Evolutionary conservation across 495 filamentous ascomycete genomes (phyloP), one percentile per base, ranked within the genome.

Genomic region (Neurospora sp.): DNA sequence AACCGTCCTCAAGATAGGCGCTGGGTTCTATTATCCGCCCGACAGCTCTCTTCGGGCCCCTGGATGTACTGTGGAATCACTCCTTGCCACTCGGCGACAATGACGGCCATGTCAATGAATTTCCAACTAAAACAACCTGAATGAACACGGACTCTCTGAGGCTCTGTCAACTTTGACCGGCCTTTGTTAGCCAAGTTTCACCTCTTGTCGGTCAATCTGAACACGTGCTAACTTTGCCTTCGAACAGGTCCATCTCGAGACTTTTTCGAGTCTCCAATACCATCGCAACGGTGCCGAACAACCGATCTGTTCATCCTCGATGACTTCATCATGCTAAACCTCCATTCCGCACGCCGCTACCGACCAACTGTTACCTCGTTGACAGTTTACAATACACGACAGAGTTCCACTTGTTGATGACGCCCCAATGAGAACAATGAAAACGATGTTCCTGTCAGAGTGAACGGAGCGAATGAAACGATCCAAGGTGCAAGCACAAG

Each of bases 121-220:
- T 1, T 17, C 3, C 6, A 17, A 35, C 6, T 6, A 61, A 35
- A 17, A 17, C 4, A 0, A n/a, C n/a, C n/a, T n/a, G n/a, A n/a
- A 6, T 10, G 9, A 1, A 12, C 7, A 5, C 4, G 3, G 0
- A 14, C 45, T 22, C 1, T 14, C 1, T 0, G 0, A 2, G 45
- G 9, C 3, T 6, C 0, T 1, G 6, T 27, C 10, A 2, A 0
- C 20, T 4, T 45, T 3, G 8, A 8, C 0, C 8, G 42, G 3
- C 42, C 1, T 3, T 45, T n/a, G 3, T 9, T 9, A 8, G 3
- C 8, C 8, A 20, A 9, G 44, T n/a, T 20, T 4, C 1, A 41
- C 4, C 3, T 3, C 42, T 44, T 7, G 4, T 17, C 16, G 4
- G 40, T 16, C 0, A 16, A 41, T 5, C 14, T 17, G 14, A n/a